A percentile compares a stretch with the other conserved stretches of the same genome.
Conservation (phyloP, 1,284 basidiomycete species). For the Puccinia horiana region DNA sequence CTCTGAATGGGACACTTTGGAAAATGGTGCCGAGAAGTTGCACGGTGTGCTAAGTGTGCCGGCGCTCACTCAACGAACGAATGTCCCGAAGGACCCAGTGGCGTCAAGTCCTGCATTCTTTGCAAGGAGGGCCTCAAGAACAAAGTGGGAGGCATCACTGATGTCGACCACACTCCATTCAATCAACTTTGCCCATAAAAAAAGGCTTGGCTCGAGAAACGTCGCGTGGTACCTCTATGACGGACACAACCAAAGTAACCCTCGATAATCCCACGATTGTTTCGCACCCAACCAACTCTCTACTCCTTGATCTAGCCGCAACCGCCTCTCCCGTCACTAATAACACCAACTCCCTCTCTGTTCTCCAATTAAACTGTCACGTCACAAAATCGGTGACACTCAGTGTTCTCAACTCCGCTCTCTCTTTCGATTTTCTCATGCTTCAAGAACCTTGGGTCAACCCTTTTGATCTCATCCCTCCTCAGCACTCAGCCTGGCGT, state of each 20-base stretch:
- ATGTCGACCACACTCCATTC: too few species aligned
- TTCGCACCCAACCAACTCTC: neutral
- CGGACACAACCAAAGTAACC: neutral
- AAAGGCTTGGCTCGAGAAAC: too few species aligned
- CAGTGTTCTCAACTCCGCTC: neutral
- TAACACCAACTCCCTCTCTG: neutral
- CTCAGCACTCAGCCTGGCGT: neutral
- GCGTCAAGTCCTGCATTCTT: neutral
- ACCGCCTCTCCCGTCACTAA: neutral
- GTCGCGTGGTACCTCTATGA: too few species aligned
- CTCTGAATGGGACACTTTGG: constrained; percentile 6
- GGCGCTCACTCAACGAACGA: too few species aligned
- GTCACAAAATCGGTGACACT: neutral
- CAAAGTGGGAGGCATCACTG: too few species aligned
- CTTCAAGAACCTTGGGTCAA: constrained; percentile 35
- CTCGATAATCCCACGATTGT: neutral
- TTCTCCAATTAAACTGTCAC: constrained; percentile 40
- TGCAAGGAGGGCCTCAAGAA: too few species aligned
- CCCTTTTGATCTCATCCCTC: neutral
- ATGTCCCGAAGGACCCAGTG: neutral
- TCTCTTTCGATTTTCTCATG: neutral
- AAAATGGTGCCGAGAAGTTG: neutral
- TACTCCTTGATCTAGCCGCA: neutral
- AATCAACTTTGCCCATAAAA: too few species aligned
- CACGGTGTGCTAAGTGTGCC: constrained; percentile 25